Conservation (phyloP, 176 grass and related monocot species). For the Dendrocalamus sinicus region DNA sequence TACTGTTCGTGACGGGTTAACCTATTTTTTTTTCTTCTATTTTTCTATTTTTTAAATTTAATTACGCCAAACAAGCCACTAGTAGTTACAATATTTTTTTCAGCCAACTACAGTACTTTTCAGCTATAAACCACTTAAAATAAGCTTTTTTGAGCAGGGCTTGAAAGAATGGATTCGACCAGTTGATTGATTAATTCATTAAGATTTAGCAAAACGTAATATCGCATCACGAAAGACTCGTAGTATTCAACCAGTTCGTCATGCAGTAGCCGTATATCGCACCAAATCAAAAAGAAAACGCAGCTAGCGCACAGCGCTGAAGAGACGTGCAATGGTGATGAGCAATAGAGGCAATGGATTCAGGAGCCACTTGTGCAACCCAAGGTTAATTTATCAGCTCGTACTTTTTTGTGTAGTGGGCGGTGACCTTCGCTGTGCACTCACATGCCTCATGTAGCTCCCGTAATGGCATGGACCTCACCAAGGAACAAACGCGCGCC, state of each 20-base stretch:
- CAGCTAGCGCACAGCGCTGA: neutral
- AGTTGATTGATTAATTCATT: neutral
- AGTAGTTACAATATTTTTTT: no score
- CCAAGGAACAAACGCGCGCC: neutral
- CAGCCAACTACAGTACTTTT: no score
- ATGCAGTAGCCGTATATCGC: neutral
- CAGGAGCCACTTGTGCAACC: neutral
- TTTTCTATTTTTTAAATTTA: no score
- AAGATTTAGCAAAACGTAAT: neutral
- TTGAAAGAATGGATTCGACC: neutral
- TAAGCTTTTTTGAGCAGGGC: no score
- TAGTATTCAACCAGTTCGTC: neutral
- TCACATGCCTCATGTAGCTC: conserved; percentile 38
- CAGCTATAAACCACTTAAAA: no score
- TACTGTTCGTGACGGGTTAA: no score
- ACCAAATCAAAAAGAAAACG: neutral
- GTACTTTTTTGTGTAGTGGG: neutral
- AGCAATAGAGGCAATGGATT: neutral
- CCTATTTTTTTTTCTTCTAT: no score
- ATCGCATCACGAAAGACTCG: neutral
- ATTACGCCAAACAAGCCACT: no score
- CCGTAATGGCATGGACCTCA: neutral
- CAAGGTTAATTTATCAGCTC: conserved; percentile 4
- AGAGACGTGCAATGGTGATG: neutral
- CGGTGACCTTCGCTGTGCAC: conserved; percentile 31